Evolutionary conservation across 2,329 filamentous ascomycete genomes (phyloP), one percentile per base, ranked within the genome.

Genomic region (Fusarium pseudocircinatum): DNA sequence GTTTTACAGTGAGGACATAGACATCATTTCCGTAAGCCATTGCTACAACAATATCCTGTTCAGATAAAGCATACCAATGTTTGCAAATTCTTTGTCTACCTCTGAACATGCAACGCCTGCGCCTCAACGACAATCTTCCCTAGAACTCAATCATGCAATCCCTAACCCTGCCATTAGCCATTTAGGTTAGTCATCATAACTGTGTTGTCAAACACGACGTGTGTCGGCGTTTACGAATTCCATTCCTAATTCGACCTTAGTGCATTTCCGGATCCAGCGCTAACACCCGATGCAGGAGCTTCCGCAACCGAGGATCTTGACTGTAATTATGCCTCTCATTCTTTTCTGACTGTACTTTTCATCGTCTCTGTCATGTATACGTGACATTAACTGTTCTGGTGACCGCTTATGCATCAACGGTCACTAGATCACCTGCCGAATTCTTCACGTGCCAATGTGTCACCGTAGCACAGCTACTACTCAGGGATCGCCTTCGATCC

Each of bases 21-120:
- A 6, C 11, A 32, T 32, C 12, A 32, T 32, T 32, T 32, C 30
- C 26, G 26, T 28, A 28, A 28, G 26, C 26, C 26, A 28, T 28
- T 32, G 30, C 30, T 32, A 32, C 30, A 32, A 32, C 30, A 11
- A 12, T 12, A 32, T 32, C 30, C 30, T 32, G 30, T 28, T 37
- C 18, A 4, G 14, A 53, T 1, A 8, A 26, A 36, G 30, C 8
- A 24, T 10, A 0, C 16, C 16, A 13, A 20, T n/a, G n/a, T n/a
- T n/a, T 18, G 15, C 7, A 10, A 14, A 22, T 12, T 14, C 6
- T 37, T 26, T 28, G 16, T 50, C 8, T 2, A 4, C n/a, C 0
- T 24, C 5, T 24, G n/a, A 34, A 34, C 9, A 11, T 11, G 8
- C 0, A 10, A 10, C 1, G 8, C 6, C 8, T 34, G 12, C 14